Conservation (phyloP, 176 grass and related monocot genomes). For the Canna indica region DNA sequence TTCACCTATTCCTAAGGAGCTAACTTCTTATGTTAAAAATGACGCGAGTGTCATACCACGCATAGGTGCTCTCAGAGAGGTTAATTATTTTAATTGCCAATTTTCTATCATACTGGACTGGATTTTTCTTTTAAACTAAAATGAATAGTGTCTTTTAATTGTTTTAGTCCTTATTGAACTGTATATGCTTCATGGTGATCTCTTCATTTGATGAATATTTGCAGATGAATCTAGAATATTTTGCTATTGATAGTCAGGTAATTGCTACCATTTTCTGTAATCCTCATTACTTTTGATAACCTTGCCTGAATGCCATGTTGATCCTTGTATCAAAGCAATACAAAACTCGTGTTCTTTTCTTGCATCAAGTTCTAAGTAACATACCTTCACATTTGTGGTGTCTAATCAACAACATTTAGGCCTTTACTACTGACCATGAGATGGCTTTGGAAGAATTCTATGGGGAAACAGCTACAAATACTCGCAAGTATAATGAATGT, state of each 20-base stretch:
- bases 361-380: background rate
- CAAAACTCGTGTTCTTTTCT: background rate
- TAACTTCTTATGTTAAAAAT: slow-evolving; percentile 84
- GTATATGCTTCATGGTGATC: too few species aligned
- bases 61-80: slow-evolving; percentile 93
- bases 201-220: slow-evolving; percentile 25
- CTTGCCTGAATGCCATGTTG: background rate
- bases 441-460: slow-evolving; percentile 66
- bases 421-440: slow-evolving; percentile 88
- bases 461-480: slow-evolving; percentile 41
- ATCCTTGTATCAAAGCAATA: background rate
- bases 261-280: background rate
- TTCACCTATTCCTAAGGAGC: slow-evolving; percentile 74
- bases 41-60: slow-evolving; percentile 85
- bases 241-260: slow-evolving; percentile 97
- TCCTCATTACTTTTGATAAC: background rate
- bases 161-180: background rate
- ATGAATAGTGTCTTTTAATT: background rate
- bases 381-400: background rate
- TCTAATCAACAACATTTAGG: slow-evolving; percentile 33
- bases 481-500: slow-evolving; percentile 53
- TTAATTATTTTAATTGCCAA: slow-evolving; percentile 24
- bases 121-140: background rate
- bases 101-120: slow-evolving; percentile 3
- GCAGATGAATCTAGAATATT: slow-evolving; percentile 99